phyloP scores from a whole-genome alignment of 2,329 filamentous ascomycete genomes.

The Verticillium isaacii region DNA sequence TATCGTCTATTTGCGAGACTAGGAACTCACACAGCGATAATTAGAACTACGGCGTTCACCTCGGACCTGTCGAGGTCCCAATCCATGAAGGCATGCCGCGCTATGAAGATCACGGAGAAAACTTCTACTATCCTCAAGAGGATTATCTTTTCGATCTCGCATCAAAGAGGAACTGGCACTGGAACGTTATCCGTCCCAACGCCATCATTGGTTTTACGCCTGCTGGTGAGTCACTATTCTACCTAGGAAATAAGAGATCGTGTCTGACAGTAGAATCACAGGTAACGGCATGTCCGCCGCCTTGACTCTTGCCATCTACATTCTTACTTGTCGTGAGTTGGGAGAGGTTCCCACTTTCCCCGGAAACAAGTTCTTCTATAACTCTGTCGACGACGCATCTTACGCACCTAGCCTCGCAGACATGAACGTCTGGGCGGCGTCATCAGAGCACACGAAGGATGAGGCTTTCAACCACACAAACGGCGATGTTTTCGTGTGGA shows the following conservation, averaged over 20 bases:
- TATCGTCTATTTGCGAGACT: background rate
- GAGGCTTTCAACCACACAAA: slow-evolving; percentile 22
- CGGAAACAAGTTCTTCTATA: slow-evolving; percentile 21
- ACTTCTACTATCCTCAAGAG: slow-evolving; percentile 44
- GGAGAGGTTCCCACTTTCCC: slow-evolving; percentile 16
- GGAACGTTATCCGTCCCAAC: slow-evolving; percentile 22
- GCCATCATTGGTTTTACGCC: slow-evolving; percentile 22
- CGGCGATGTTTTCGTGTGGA: slow-evolving; percentile 22
- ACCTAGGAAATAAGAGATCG: background rate
- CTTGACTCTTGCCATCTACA: slow-evolving; percentile 20
- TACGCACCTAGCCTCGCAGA: slow-evolving; percentile 21
- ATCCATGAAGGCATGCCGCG: slow-evolving; percentile 35
- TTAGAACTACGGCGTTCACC: slow-evolving; percentile 44
- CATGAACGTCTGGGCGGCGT: slow-evolving; percentile 18
- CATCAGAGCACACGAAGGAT: slow-evolving; percentile 15
- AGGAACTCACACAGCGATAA: slow-evolving; percentile 22
- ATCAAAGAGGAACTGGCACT: slow-evolving; percentile 16
- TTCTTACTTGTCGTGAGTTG: slow-evolving; percentile 20
- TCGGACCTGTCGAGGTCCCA: slow-evolving; percentile 35
- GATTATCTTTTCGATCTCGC: slow-evolving; percentile 23
- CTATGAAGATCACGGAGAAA: slow-evolving; percentile 30
- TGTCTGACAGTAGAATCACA: background rate
- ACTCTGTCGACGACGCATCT: slow-evolving; percentile 20
- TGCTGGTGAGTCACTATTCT: slow-evolving; percentile 10
- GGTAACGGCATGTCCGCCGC: slow-evolving; percentile 23